Conservation (phyloP, 495 filamentous ascomycete species). For the Trichoderma orchidacearum region DNA sequence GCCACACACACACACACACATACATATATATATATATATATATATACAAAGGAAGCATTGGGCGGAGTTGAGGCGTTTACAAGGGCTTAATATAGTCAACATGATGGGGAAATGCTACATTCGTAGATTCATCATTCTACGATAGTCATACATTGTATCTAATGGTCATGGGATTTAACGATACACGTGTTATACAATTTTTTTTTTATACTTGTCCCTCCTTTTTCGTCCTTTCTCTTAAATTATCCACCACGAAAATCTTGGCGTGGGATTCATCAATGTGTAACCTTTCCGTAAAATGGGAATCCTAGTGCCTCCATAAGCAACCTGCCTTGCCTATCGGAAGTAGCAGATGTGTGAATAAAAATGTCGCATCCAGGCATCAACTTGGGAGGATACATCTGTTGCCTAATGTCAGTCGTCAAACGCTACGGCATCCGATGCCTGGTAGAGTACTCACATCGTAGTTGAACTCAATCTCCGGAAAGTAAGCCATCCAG, state of each 20-base stretch:
- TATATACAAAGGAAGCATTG: background rate
- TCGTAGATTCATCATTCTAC: background rate
- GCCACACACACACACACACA: too few species aligned
- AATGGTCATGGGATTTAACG: background rate
- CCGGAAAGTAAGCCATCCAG: conserved; percentile 69
- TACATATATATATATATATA: too few species aligned
- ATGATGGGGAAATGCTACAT: background rate
- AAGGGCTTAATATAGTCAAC: background rate
- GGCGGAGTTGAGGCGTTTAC: background rate
- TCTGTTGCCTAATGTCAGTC: conserved; percentile 4
- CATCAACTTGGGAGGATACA: conserved; percentile 62
- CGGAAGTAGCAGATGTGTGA: conserved; percentile 78
- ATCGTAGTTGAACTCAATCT: conserved; percentile 84
- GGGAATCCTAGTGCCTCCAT: conserved; percentile 71
- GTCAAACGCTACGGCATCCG: background rate
- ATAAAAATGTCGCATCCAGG: conserved; percentile 77
- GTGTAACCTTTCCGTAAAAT: conserved; percentile 56
- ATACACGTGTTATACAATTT: conserved; percentile 13
- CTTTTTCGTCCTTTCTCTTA: background rate
- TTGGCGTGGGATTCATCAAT: conserved; percentile 11
- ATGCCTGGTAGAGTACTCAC: conserved; percentile 34
- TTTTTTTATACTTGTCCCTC: conserved; percentile 2
- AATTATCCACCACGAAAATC: conserved; percentile 3
- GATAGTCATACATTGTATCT: background rate
- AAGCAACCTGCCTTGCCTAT: conserved; percentile 80